Evolutionary conservation across 768 basidiomycete species (phyloP).

Genomic region (Podaxis sp.): DNA sequence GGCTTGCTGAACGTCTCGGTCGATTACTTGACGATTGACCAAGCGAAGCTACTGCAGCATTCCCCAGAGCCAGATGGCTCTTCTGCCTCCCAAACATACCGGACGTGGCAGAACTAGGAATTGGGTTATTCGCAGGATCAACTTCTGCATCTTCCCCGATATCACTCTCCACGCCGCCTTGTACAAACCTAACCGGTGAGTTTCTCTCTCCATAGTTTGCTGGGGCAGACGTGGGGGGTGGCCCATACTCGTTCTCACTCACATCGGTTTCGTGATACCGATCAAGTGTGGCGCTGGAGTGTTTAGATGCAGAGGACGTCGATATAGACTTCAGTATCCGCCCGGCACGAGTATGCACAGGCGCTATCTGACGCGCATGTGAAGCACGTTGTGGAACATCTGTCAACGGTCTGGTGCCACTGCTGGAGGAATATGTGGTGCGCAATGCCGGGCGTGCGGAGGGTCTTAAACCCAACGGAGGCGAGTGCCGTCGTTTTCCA

Average conservation of each 20-base stretch:
- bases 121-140: constrained; percentile 27
- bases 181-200: constrained; percentile 19
- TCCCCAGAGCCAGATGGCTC: constrained; percentile 20
- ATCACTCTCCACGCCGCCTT: constrained; percentile 30
- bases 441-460: constrained; percentile 25
- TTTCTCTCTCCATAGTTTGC: constrained; percentile 22
- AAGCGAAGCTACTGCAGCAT: constrained; percentile 26
- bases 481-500: constrained; percentile 31
- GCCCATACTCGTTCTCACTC: constrained; percentile 38
- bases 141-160: constrained; percentile 30
- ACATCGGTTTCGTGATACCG: constrained; percentile 44
- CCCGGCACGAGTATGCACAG: constrained; percentile 46
- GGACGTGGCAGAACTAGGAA: constrained; percentile 24
- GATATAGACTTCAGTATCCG: constrained; percentile 45
- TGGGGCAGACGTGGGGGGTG: neutral
- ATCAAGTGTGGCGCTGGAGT: constrained; percentile 37
- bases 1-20: constrained; percentile 72
- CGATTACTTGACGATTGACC: constrained; percentile 48
- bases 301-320: constrained; percentile 27
- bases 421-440: constrained; percentile 25
- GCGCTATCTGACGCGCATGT: constrained; percentile 40
- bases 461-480: constrained; percentile 34
- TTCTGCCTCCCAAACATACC: constrained; percentile 22
- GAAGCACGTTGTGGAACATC: constrained; percentile 36
- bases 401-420: constrained; percentile 27